These are phyloP conservation scores for Lodderomyces jiufengensis DNA, from an alignment of 1,139 yeast species.

Conservation along the genomic window DNA sequence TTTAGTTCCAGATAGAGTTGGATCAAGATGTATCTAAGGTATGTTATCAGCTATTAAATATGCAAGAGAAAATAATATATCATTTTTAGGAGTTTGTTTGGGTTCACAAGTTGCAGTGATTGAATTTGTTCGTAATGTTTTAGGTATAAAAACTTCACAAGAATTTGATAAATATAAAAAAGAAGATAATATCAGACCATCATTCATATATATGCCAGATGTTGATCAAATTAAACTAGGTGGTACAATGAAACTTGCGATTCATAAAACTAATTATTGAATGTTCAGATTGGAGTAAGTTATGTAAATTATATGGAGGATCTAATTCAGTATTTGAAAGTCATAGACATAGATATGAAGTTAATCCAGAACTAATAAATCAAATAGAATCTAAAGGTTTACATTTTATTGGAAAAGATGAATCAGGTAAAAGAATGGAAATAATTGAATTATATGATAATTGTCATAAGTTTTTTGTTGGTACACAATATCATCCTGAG, in stretches of 20 bases:
- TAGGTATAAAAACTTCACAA: constrained; percentile 72
- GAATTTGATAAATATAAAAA: constrained; percentile 75
- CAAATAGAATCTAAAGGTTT: constrained; percentile 75
- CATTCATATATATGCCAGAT: constrained; percentile 98
- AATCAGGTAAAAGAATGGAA: constrained; percentile 88
- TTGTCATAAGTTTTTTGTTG: constrained; percentile 83
- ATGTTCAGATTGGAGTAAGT: constrained; percentile 64
- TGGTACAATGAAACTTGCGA: constrained; percentile 98
- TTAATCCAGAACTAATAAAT: constrained; percentile 77
- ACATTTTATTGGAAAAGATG: constrained; percentile 91
- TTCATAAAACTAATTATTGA: constrained; percentile 81
- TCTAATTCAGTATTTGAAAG: constrained; percentile 75
- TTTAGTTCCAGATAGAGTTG: constrained; percentile 98
- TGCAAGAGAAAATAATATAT: constrained; percentile 93
- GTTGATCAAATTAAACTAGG: constrained; percentile 94
- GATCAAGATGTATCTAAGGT: constrained; percentile 96
- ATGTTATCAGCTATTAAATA: constrained; percentile 96
- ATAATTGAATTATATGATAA: constrained; percentile 63
- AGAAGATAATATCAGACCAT: constrained; percentile 45
- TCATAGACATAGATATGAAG: constrained; percentile 98
- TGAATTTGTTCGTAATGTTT: constrained; percentile 81
- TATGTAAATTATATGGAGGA: constrained; percentile 80
- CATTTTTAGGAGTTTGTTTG: constrained; percentile 94
- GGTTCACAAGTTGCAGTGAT: constrained; percentile 97
- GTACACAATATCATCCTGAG: constrained; percentile 98